A percentile compares a stretch with the other conserved stretches of the same genome.
phyloP scores from a whole-genome alignment of 192 early-diverging fungal genomes.

The Lobulomyces angularis region DNA sequence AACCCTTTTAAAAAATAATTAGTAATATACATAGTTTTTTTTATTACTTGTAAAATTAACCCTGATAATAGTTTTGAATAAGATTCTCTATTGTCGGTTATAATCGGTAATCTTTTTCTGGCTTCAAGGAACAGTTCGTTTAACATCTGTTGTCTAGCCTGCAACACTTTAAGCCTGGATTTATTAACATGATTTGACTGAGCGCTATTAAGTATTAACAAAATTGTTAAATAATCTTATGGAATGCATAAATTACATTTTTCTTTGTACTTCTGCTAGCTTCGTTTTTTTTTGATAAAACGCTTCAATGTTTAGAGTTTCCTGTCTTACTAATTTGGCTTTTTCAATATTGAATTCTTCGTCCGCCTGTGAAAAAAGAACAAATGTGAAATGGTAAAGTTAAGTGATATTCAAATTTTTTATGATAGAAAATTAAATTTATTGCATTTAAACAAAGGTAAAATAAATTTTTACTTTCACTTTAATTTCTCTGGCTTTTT shows the following conservation, averaged over 20 bases:
- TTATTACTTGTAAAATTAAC: conserved; percentile 59
- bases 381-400: not conserved
- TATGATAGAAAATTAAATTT: not conserved
- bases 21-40: not conserved
- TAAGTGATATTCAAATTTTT: not conserved
- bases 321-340: conserved; percentile 95
- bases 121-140: conserved; percentile 71
- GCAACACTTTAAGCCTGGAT: conserved; percentile 76
- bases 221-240: not conserved
- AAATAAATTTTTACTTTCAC: conserved; percentile 57
- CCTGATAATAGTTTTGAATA: conserved; percentile 58
- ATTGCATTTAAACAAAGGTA: not conserved
- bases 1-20: conserved; percentile 29
- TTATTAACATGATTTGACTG: conserved; percentile 96
- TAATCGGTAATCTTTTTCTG: conserved; percentile 38
- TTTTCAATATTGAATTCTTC: conserved; percentile 99
- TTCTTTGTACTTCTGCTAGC: conserved; percentile 89
- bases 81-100: conserved; percentile 41
- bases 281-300: conserved; percentile 94
- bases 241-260: conserved; percentile 50
- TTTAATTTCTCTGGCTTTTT: conserved; percentile 97
- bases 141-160: conserved; percentile 76
- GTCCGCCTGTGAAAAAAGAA: conserved; percentile 56
- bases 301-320: conserved; percentile 91
- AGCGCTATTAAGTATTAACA: conserved; percentile 34